A percentile compares a stretch with the other conserved stretches of the same genome.
These are phyloP conservation scores for Cynanchum wilfordii DNA, from an alignment of 257 asterid species.

Conservation along the genomic window DNA sequence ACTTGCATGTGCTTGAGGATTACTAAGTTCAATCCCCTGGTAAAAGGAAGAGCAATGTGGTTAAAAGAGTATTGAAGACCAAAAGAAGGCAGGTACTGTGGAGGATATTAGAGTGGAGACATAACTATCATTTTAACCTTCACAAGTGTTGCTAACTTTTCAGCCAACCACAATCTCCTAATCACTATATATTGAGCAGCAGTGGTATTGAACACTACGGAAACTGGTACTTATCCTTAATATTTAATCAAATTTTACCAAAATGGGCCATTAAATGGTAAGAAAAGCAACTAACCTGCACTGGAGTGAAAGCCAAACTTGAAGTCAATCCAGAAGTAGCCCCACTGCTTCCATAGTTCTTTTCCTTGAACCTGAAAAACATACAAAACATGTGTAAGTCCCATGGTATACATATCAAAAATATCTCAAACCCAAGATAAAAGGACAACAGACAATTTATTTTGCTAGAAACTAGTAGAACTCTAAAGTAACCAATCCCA, in stretches of 20 bases:
- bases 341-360: constrained; percentile 68
- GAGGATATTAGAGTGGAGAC: background rate
- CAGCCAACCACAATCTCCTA: background rate
- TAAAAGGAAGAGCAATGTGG: background rate
- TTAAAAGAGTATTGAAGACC: background rate
- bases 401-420: too few relatives aligned
- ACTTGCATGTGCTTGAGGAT: constrained; percentile 72
- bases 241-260: background rate
- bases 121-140: background rate
- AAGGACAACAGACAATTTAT: background rate
- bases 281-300: constrained; percentile 58
- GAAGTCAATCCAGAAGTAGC: constrained; percentile 96
- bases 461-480: background rate
- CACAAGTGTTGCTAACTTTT: background rate
- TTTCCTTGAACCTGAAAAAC: constrained; percentile 72
- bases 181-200: background rate
- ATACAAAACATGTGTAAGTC: constrained; percentile 1
- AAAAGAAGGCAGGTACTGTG: background rate
- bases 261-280: background rate
- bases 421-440: background rate
- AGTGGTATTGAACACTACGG: background rate
- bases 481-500: background rate
- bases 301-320: constrained; percentile 96
- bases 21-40: constrained; percentile 94
- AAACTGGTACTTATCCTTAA: background rate